A percentile compares a stretch with the other conserved stretches of the same genome.
Evolutionary conservation across 1,139 yeast genomes (phyloP).

Genomic region (Taphrina flavorubra): DNA sequence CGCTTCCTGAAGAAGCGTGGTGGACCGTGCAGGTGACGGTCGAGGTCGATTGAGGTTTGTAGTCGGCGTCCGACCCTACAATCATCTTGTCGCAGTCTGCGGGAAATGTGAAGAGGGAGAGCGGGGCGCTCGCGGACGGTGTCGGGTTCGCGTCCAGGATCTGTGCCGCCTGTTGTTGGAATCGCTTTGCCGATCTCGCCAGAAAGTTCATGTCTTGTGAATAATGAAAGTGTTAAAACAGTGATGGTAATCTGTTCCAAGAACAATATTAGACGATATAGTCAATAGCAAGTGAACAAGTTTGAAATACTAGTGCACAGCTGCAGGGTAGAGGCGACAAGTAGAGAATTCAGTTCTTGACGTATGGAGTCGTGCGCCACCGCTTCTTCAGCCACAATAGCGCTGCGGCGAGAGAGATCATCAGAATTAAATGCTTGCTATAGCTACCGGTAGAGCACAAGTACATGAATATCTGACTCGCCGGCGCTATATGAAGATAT

Average conservation of each 20-base stretch:
- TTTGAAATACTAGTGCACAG: not conserved
- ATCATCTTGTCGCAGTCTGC: constrained; percentile 28
- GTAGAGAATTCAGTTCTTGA: too few relatives aligned
- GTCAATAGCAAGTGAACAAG: not conserved
- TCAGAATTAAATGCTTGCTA: too few relatives aligned
- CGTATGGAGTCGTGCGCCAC: constrained; percentile 7
- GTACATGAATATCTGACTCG: not conserved
- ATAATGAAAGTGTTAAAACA: too few relatives aligned
- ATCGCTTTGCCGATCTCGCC: constrained; percentile 19
- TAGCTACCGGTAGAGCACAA: too few relatives aligned
- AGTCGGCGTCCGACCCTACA: constrained; percentile 34
- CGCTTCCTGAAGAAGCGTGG: too few relatives aligned
- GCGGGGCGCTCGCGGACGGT: constrained; percentile 20
- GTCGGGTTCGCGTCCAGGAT: constrained; percentile 32
- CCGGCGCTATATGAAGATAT: not conserved
- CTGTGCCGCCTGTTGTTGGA: constrained; percentile 34
- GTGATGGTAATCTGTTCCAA: too few relatives aligned
- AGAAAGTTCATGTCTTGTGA: constrained; percentile 16
- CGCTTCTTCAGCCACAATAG: not conserved
- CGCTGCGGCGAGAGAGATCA: too few relatives aligned
- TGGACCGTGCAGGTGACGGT: not conserved
- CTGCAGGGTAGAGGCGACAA: not conserved
- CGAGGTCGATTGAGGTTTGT: constrained; percentile 24
- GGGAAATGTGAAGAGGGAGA: constrained; percentile 25
- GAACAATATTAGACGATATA: not conserved